phyloP scores from a whole-genome alignment of 768 basidiomycete species.

The Hydnum rufescens region DNA sequence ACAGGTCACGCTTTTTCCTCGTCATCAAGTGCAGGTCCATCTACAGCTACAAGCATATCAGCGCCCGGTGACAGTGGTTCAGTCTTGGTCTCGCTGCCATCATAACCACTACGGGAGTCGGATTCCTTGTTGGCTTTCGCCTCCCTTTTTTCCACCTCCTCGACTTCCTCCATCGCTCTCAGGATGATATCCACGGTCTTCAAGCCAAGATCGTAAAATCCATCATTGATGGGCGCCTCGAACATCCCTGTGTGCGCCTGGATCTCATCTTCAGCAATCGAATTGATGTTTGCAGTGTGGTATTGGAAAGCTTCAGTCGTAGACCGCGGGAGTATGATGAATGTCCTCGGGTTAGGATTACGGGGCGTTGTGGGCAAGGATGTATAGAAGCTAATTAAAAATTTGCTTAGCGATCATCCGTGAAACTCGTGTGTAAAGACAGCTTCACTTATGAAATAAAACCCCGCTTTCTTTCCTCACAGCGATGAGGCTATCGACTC shows the following conservation, averaged over 20 bases:
- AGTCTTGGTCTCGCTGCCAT: no score
- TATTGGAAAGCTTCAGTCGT: slow-evolving; percentile 18
- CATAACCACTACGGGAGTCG: no score
- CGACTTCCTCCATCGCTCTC: slow-evolving; percentile 3
- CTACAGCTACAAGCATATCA: no score
- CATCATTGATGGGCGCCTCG: slow-evolving; percentile 58
- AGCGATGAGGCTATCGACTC: slow-evolving; percentile 42
- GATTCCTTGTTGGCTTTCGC: neutral
- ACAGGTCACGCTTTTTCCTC: no score
- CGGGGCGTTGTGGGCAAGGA: slow-evolving; percentile 45
- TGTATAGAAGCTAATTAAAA: slow-evolving; percentile 49
- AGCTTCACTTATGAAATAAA: slow-evolving; percentile 38
- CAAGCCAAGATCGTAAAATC: slow-evolving; percentile 74
- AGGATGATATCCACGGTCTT: slow-evolving; percentile 28
- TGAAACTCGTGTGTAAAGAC: neutral
- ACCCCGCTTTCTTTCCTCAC: slow-evolving; percentile 44
- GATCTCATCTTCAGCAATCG: slow-evolving; percentile 51
- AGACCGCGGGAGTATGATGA: slow-evolving; percentile 44
- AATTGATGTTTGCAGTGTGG: slow-evolving; percentile 49
- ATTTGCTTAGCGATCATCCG: neutral
- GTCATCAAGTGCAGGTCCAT: no score
- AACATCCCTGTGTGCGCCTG: slow-evolving; percentile 86
- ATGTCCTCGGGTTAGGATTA: slow-evolving; percentile 41
- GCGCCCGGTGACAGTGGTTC: no score
- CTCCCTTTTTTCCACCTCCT: neutral